Conservation (phyloP, 1,284 basidiomycete genomes). For the Ganoderma resinaceum region DNA sequence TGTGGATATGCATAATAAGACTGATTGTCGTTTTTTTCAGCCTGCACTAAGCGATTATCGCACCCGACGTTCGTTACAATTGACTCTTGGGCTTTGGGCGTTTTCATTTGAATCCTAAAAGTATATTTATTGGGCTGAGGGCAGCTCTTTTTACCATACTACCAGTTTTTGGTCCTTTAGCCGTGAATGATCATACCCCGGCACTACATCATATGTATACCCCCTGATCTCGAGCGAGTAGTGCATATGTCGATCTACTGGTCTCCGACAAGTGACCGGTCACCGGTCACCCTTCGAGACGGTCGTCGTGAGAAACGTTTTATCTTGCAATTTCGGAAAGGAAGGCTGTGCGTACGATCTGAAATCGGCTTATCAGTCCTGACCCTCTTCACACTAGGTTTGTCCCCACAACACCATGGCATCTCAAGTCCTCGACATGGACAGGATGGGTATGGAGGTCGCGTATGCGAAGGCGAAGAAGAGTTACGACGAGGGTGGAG, state of each 20-base stretch:
- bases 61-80: conserved; percentile 16
- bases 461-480: conserved; percentile 53
- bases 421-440: conserved; percentile 6
- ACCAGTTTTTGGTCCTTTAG: conserved; percentile 22
- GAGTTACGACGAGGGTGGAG: conserved; percentile 56
- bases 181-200: conserved; percentile 27
- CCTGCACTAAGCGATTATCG: conserved; percentile 15
- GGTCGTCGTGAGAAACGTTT: neutral
- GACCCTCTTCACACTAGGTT: neutral
- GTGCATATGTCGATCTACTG: neutral
- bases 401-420: neutral
- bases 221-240: neutral
- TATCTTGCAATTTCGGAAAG: neutral
- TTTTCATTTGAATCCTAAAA: conserved; percentile 18
- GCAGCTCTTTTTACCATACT: conserved; percentile 17
- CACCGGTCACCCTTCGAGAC: neutral
- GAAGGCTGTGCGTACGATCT: neutral
- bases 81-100: conserved; percentile 23
- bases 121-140: conserved; percentile 29
- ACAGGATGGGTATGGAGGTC: conserved; percentile 32
- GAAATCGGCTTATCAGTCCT: neutral
- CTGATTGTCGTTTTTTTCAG: neutral
- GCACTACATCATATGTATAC: conserved; percentile 7
- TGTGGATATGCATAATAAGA: neutral
- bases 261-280: neutral